phyloP scores from a whole-genome alignment of 192 early-diverging fungal species.

The Coemansia nantahalensis region DNA sequence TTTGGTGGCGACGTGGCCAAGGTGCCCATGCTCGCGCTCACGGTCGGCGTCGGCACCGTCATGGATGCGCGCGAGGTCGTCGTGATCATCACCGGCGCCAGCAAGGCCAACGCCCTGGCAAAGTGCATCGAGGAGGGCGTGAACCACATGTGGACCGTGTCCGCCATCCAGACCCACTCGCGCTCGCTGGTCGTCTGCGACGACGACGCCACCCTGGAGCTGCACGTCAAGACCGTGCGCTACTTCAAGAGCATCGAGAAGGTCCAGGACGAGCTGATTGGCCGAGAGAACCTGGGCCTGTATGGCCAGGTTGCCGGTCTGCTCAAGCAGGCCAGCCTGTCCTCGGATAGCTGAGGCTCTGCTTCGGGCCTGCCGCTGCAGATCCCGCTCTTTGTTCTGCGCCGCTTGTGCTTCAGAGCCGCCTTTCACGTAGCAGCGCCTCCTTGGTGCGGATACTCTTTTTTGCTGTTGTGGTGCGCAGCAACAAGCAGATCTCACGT shows the following conservation, averaged over 20 bases:
- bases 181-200: constrained; percentile 82
- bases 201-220: constrained; percentile 83
- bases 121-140: constrained; percentile 83
- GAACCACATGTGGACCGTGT: constrained; percentile 91
- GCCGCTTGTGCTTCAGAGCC: too few species aligned
- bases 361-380: too few species aligned
- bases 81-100: constrained; percentile 82
- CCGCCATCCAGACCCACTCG: constrained; percentile 79
- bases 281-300: constrained; percentile 69
- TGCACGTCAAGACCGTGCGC: constrained; percentile 86
- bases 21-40: constrained; percentile 84
- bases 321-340: constrained; percentile 45
- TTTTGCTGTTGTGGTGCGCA: too few species aligned
- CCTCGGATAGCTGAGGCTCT: constrained; percentile 50
- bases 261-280: constrained; percentile 73
- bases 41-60: constrained; percentile 85
- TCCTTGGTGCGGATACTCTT: too few species aligned
- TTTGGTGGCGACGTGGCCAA: constrained; percentile 80
- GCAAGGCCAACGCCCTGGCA: constrained; percentile 78
- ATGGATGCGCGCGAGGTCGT: constrained; percentile 86
- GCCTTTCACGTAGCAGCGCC: too few species aligned
- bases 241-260: constrained; percentile 88
- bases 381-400: too few species aligned
- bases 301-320: constrained; percentile 59
- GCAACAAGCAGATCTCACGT: too few species aligned